These are phyloP conservation scores for Aschersonia sp. DNA, from an alignment of 2,329 filamentous ascomycete species.

Conservation along the genomic window DNA sequence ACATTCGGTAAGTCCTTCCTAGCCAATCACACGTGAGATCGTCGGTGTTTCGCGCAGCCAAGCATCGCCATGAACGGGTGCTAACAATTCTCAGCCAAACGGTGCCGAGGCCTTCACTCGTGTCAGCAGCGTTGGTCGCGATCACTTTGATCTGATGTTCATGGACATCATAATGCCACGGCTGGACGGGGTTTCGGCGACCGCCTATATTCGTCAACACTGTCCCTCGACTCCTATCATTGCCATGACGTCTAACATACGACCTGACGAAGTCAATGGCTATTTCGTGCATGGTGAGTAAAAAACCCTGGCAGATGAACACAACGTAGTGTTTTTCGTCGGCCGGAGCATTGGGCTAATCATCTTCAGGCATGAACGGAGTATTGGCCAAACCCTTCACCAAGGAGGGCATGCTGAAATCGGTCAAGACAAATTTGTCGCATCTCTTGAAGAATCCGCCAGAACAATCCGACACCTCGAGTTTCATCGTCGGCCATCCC, in stretches of 20 bases:
- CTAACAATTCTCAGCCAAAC: conserved; percentile 33
- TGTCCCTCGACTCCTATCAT: conserved; percentile 75
- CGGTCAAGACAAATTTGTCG: conserved; percentile 79
- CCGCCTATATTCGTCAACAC: conserved; percentile 81
- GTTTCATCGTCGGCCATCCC: conserved; percentile 15
- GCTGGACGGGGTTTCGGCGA: conserved; percentile 87
- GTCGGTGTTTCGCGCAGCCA: too few species aligned
- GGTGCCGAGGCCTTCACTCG: conserved; percentile 86
- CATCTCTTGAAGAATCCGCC: conserved; percentile 60
- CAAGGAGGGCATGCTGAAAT: conserved; percentile 66
- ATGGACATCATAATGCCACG: conserved; percentile 98
- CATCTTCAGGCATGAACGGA: conserved; percentile 73
- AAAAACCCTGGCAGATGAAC: too few species aligned
- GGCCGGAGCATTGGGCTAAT: not conserved
- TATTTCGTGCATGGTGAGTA: conserved; percentile 88
- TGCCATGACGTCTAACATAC: conserved; percentile 97
- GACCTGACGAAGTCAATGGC: conserved; percentile 89
- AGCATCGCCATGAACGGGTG: not conserved
- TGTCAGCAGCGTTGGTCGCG: conserved; percentile 37
- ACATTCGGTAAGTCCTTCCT: conserved; percentile 37
- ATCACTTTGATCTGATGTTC: conserved; percentile 53
- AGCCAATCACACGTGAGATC: not conserved
- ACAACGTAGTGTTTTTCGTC: too few species aligned
- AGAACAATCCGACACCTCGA: conserved; percentile 23
- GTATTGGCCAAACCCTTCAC: conserved; percentile 96